Conservation (phyloP, 2,329 filamentous ascomycete species). For the Fusarium stilboides region DNA sequence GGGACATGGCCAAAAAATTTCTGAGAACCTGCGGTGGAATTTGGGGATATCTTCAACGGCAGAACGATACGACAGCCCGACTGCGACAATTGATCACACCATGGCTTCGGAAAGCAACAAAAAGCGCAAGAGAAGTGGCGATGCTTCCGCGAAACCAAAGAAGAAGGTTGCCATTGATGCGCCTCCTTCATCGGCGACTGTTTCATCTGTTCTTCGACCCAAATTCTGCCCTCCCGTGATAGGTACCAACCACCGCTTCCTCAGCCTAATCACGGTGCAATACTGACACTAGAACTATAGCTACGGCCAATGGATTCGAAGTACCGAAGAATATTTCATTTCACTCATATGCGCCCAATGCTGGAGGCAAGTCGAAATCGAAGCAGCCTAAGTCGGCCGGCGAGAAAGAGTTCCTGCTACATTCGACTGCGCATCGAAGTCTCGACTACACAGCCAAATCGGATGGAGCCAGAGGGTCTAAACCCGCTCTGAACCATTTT, state of each 20-base stretch:
- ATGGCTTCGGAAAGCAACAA: constrained; percentile 61
- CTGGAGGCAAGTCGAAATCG: constrained; percentile 52
- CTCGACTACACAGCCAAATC: constrained; percentile 74
- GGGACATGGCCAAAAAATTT: constrained; percentile 43
- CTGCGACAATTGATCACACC: constrained; percentile 23
- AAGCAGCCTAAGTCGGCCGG: constrained; percentile 60
- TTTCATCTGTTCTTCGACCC: constrained; percentile 63
- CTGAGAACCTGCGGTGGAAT: constrained; percentile 46
- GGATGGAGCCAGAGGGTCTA: constrained; percentile 52
- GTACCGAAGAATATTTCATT: constrained; percentile 59
- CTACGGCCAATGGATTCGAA: constrained; percentile 56
- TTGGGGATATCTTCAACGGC: constrained; percentile 20
- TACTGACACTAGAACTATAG: constrained; percentile 51
- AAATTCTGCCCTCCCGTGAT: constrained; percentile 68
- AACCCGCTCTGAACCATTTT: constrained; percentile 71
- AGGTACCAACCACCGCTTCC: constrained; percentile 56
- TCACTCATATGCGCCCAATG: constrained; percentile 63
- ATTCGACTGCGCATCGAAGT: constrained; percentile 70
- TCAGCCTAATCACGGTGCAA: constrained; percentile 8
- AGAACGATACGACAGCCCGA: constrained; percentile 13
- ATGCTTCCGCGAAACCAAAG: constrained; percentile 59
- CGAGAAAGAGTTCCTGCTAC: constrained; percentile 67
- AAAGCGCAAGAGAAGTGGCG: constrained; percentile 69
- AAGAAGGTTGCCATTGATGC: constrained; percentile 68
- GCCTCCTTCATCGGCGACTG: constrained; percentile 58